Evolutionary conservation across 352 stramenopile species (phyloP), one percentile per base, ranked within the genome.

Genomic region (Phytophthora syringae): DNA sequence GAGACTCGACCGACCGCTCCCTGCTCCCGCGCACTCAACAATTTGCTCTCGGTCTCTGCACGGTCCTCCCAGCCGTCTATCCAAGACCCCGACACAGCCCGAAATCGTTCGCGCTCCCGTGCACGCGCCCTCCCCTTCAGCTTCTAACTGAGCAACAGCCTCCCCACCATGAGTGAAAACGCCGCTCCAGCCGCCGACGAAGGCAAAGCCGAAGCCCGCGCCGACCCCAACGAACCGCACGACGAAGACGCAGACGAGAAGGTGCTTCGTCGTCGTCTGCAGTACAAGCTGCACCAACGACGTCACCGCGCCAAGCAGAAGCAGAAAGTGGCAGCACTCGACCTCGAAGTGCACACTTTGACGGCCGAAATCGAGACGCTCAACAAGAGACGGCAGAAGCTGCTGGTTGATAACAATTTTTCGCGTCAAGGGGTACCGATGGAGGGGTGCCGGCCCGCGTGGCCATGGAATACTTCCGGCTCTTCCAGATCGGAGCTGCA

Each of bases 281-380:
- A 88, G 54, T 87, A 89, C 74, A 86, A 83, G 52, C 65, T 82
- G 42, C 79, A 88, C 65, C 81, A 90, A 67, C 77, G 75, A 0
- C 77, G 73, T 40, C 79, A 88, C 53, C 79, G 81, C n/a, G 78
- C 78, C 42, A 84, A 84, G 58, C 74, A 86, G 52, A 86, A 89
- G 43, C 51, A 70, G 44, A 81, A 80, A 49, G 63, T 59, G 12
- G 44, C 72, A 25, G 64, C 67, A 32, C 64, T 86, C 3, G 77
- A 85, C 45, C 50, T 78, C 7, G 74, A 87, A 22, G 76, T 87
- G 20, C 51, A 71, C 7, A 57, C 28, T 27, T 52, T 90, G 15
- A 52, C 59, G 32, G 47, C 59, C 2, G 62, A 81, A 12, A 66
- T 89, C 15, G 64, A 73, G 36, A 64, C 50, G 25, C 67, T 88